phyloP scores from a whole-genome alignment of 148 eudicot genomes.

The Camellia lanceoleosa region DNA sequence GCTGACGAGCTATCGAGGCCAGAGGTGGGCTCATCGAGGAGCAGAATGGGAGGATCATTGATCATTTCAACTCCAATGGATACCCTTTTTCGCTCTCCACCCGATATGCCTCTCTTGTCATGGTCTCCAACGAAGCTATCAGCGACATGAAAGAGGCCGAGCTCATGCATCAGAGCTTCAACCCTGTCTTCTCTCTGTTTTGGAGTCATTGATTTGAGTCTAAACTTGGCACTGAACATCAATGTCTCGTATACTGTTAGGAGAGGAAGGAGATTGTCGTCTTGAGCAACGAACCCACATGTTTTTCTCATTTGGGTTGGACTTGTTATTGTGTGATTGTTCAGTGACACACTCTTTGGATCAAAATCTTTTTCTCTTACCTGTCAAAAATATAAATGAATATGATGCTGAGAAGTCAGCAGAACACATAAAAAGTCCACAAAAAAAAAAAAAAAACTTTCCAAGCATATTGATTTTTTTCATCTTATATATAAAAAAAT shows the following conservation, averaged over 20 bases:
- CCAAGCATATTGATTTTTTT: no score
- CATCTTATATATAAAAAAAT: no score
- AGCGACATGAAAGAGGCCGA: conserved; percentile 71
- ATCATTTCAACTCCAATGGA: conserved; percentile 93
- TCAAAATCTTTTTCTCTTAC: conserved; percentile 44
- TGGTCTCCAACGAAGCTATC: conserved; percentile 81
- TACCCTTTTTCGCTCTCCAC: conserved; percentile 86
- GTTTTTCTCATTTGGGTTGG: conserved; percentile 56
- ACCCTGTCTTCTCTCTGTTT: conserved; percentile 56
- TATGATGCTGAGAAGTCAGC: no score
- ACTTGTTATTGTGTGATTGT: conserved; percentile 37
- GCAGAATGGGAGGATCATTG: conserved; percentile 74
- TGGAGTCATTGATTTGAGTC: conserved; percentile 45
- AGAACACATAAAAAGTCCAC: no score
- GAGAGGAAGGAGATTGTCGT: conserved; percentile 78
- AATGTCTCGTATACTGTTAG: conserved; percentile 82
- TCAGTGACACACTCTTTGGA: conserved; percentile 49
- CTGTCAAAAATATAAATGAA: conserved; percentile 25
- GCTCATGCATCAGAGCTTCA: conserved; percentile 66
- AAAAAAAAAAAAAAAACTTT: no score
- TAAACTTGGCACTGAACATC: conserved; percentile 78
- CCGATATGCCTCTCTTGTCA: conserved; percentile 85
- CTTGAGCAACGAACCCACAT: conserved; percentile 92
- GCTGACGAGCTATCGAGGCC: conserved; percentile 89
- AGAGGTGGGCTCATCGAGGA: conserved; percentile 92